phyloP scores from a whole-genome alignment of 139 green algal species.

The Chlorella sp. region DNA sequence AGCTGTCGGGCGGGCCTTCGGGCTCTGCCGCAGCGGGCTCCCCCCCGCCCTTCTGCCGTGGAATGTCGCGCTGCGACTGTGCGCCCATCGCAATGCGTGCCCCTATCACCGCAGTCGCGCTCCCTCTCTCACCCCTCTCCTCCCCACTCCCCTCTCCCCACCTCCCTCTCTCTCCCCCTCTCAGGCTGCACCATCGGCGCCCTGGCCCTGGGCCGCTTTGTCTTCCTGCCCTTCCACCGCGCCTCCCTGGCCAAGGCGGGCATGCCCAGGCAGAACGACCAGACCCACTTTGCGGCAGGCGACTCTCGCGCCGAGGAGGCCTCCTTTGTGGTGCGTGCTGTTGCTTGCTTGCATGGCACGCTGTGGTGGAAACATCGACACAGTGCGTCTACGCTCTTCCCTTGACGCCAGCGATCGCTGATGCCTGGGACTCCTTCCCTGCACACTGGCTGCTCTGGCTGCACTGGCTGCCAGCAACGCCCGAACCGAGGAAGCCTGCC shows the following conservation, averaged over 20 bases:
- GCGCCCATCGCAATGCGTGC: no score
- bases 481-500: no score
- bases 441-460: no score
- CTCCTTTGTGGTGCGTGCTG: slow-evolving; percentile 55
- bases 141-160: neutral
- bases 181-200: slow-evolving; percentile 53
- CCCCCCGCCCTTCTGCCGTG: neutral
- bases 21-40: neutral
- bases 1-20: neutral
- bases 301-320: slow-evolving; percentile 67
- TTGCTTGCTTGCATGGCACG: no score
- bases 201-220: slow-evolving; percentile 77
- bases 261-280: slow-evolving; percentile 80
- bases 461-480: no score
- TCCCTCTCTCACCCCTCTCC: neutral
- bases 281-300: slow-evolving; percentile 76
- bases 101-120: neutral
- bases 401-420: no score
- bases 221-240: slow-evolving; percentile 78
- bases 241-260: slow-evolving; percentile 62
- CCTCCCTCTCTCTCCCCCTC: neutral
- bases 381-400: no score
- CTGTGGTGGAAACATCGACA: no score
- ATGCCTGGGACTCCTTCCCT: no score
- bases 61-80: neutral